Base-by-base conservation (phyloP, 306 rosid species). In the Quercus glauca region DNA sequence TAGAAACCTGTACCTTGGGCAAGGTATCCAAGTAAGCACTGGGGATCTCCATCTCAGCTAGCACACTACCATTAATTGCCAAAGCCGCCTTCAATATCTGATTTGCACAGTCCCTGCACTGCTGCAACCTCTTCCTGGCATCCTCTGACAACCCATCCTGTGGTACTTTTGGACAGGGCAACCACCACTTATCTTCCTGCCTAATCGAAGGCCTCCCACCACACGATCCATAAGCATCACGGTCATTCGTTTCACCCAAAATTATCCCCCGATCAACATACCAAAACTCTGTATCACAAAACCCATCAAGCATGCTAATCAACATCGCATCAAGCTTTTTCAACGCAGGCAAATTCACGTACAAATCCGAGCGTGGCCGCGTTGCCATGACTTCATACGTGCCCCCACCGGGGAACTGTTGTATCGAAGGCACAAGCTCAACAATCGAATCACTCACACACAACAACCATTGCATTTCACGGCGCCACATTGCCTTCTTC, bases 181-280 rank as follows among this genome's bases (percentile, higher is more conserved):
- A 91, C 98, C 98, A 94, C 98, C 98, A 94, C 80, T 94, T 94
- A 82, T 92, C 98, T 78, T 94, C 98, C 71, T 94, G 98, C 89
- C 98, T 82, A 67, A 92, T 86, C 8, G 97, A 94, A 80, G 94
- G 97, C 83, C 97, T 91, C 55, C 92, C 93, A 82, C 77, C 83
- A 55, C 76, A 9, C 60, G 78, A 67, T 35, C 45, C 26, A 43
- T 79, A 86, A 3, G 76, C 87, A 11, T 89, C 91, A 74, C 89
- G 82, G 41, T 88, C 93, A 55, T 89, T 92, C 8, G 91, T 85
- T 78, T 88, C 94, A 5, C 85, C 96, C 37, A 90, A 18, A 49
- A 86, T 78, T 51, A 94, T 88, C 7, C 94, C 93, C 37, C 94
- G 76, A 43, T 94, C 98, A 76, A 89, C 93, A 23, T 94, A 94